Evolutionary conservation across 768 basidiomycete genomes (phyloP).

Genomic region (Phaeotremella fagi): DNA sequence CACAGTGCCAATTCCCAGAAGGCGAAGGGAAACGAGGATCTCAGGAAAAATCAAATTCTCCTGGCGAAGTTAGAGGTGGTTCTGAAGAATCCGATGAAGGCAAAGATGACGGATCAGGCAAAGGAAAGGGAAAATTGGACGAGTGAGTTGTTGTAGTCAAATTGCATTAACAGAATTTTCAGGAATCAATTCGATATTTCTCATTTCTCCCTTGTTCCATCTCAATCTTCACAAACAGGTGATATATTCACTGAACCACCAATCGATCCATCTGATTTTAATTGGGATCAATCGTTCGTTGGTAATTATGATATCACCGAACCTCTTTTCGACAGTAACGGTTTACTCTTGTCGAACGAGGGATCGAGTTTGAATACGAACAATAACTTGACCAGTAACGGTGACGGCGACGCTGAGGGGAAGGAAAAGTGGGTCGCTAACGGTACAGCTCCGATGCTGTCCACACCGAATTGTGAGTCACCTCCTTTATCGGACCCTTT

Average conservation of each 20-base stretch:
- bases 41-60: background rate
- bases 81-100: background rate
- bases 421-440: constrained; percentile 10
- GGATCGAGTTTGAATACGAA: background rate
- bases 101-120: background rate
- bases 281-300: constrained; percentile 23
- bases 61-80: background rate
- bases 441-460: constrained; percentile 26
- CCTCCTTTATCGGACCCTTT: background rate
- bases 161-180: background rate
- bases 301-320: constrained; percentile 7
- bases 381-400: background rate
- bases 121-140: background rate
- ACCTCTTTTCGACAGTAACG: background rate
- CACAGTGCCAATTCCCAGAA: constrained; percentile 30
- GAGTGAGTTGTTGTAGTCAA: background rate
- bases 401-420: background rate
- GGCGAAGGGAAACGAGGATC: background rate
- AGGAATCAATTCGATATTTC: background rate
- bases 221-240: background rate
- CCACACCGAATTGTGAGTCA: constrained; percentile 36
- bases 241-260: background rate
- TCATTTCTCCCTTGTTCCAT: background rate
- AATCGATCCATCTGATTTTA: constrained; percentile 2
- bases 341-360: background rate